Base-by-base conservation (phyloP, 2,329 filamentous ascomycete genomes). In the Colletotrichum truncatum region DNA sequence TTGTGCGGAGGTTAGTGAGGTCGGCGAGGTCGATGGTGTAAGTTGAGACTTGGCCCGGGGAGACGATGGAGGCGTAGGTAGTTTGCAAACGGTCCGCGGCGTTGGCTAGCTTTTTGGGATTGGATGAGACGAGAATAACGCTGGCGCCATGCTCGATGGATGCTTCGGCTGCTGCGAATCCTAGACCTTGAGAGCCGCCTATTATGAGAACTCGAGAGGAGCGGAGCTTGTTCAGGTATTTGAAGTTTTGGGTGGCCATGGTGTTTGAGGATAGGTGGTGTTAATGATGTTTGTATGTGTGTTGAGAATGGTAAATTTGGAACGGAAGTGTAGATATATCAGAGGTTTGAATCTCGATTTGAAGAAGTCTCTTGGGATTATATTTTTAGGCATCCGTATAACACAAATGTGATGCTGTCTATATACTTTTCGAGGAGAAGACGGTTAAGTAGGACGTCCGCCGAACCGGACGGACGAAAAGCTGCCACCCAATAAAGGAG, bases 181-280 rank as follows among this genome's bases (percentile, higher is more conserved):
- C 59, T 26, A 62, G 51, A 34, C 59, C 59, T 3, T 51, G 56
- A n/a, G 59, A 63, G 21, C 59, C 59, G 16, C 43, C 59, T 11
- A 63, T 43, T 12, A 57, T 43, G 11, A 57, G 52, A 32, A 57
- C 16, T 23, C 28, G 39, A 9, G 54, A 39, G 23, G 12, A 14
- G 41, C n/a, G 5, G 32, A 62, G 58, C 16, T 62, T 62, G 45
- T 16, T 18, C 32, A 30, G 21, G 34, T 59, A 51, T 25, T 51
- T 59, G 55, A 16, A 28, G n/a, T n/a, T 5, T 32, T 43, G 39
- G 14, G 23, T 18, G 7, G 39, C 4, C 57, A 61, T 61, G 36
- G 36, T 38, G n/a, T 11, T 12, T n/a, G 6, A 8, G 3, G 14
- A 23, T 11, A 23, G 14, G 6, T 39, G 30, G n/a, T 48, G 16